Conservation (phyloP, 2,329 filamentous ascomycete species). For the Colletotrichum sidae region DNA sequence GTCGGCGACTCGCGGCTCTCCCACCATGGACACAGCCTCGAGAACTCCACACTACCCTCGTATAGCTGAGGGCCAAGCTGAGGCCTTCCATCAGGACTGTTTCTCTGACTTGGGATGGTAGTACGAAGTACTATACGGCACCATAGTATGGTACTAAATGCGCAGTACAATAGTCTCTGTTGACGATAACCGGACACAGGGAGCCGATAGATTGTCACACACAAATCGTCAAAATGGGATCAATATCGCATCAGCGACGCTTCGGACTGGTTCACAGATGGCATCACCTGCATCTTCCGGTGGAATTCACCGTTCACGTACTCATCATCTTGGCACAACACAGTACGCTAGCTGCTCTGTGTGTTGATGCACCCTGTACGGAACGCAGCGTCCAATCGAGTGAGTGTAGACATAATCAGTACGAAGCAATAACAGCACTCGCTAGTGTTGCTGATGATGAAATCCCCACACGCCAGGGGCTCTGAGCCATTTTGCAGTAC, state of each 20-base stretch:
- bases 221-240: slow-evolving; percentile 15
- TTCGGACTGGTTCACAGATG: slow-evolving; percentile 21
- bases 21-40: slow-evolving; percentile 8
- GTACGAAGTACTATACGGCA: too few relatives aligned
- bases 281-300: neutral
- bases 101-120: neutral
- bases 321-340: too few relatives aligned
- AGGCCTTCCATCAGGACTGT: slow-evolving; percentile 9
- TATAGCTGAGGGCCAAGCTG: slow-evolving; percentile 25
- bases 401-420: too few relatives aligned
- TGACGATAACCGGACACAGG: slow-evolving; percentile 13
- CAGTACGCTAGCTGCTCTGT: too few relatives aligned
- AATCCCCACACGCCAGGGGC: too few relatives aligned
- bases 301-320: too few relatives aligned
- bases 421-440: too few relatives aligned
- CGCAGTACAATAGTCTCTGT: too few relatives aligned
- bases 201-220: neutral
- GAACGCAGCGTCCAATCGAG: too few relatives aligned
- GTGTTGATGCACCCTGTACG: too few relatives aligned
- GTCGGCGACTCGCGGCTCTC: neutral
- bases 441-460: too few relatives aligned
- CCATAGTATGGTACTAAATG: neutral
- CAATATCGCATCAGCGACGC: slow-evolving; percentile 10
- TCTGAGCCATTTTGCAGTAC: too few relatives aligned
- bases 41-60: slow-evolving; percentile 24